Evolutionary conservation across 106 monocot species (phyloP).

Genomic region (Dendrobium catenatum): DNA sequence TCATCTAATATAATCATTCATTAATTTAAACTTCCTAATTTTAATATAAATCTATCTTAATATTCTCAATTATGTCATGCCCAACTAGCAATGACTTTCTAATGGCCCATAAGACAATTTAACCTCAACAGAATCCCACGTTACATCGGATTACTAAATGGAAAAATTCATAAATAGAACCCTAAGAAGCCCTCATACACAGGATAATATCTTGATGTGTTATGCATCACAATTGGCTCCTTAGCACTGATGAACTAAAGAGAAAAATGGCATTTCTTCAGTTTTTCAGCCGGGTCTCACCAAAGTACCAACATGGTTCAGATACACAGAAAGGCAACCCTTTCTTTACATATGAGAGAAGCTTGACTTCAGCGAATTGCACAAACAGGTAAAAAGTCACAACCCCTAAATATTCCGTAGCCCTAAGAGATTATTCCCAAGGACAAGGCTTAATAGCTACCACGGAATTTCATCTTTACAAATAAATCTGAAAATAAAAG

Average conservation of each 20-base stretch:
- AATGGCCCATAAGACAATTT: neutral
- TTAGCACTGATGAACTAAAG: neutral
- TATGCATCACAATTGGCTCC: neutral
- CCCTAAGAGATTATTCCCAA: too few relatives aligned
- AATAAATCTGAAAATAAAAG: neutral
- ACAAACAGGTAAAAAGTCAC: neutral
- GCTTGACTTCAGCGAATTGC: neutral
- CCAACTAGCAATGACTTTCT: too few relatives aligned
- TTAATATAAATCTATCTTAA: neutral
- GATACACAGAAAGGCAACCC: neutral
- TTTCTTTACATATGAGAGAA: neutral
- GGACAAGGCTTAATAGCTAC: neutral
- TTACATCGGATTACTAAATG: neutral
- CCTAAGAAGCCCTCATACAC: neutral
- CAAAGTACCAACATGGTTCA: neutral
- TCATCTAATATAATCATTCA: neutral
- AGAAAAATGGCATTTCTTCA: neutral
- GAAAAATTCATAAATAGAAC: neutral
- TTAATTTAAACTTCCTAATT: neutral
- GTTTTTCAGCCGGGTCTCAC: neutral
- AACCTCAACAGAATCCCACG: neutral
- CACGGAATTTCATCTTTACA: neutral
- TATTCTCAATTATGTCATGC: neutral
- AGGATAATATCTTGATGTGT: neutral
- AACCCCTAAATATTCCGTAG: neutral